Evolutionary conservation across 805 yeast species (phyloP).

Genomic region (Torulaspora indica): DNA sequence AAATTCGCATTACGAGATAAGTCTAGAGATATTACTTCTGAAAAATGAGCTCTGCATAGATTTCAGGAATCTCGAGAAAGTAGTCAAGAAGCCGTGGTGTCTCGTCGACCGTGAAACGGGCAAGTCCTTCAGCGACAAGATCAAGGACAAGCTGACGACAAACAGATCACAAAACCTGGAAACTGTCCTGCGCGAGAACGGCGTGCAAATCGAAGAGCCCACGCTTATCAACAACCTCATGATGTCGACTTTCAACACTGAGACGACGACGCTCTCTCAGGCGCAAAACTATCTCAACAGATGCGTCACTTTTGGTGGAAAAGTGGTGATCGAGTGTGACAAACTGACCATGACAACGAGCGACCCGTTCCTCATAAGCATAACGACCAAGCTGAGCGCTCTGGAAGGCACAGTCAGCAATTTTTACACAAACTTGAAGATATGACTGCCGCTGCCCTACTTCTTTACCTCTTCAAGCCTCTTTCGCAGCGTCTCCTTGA

Average conservation of each 20-base stretch:
- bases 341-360: constrained; percentile 58
- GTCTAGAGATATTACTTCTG: constrained; percentile 54
- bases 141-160: constrained; percentile 50
- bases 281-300: constrained; percentile 53
- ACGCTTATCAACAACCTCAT: constrained; percentile 34
- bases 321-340: constrained; percentile 58
- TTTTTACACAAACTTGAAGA: constrained; percentile 21
- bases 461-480: constrained; percentile 14
- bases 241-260: constrained; percentile 36
- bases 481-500: constrained; percentile 20
- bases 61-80: constrained; percentile 45
- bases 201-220: constrained; percentile 34
- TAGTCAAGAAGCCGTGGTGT: constrained; percentile 61
- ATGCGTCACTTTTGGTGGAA: constrained; percentile 54
- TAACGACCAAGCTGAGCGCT: constrained; percentile 58
- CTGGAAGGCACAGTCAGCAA: constrained; percentile 40
- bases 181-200: constrained; percentile 40
- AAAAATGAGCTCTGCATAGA: constrained; percentile 64
- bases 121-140: constrained; percentile 52
- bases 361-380: constrained; percentile 61
- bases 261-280: constrained; percentile 37
- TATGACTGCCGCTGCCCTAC: constrained; percentile 2
- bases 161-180: constrained; percentile 40
- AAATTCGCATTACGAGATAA: constrained; percentile 37
- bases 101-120: constrained; percentile 44